These are phyloP conservation scores for Auricularia auricula-judae DNA, from an alignment of 768 basidiomycete species.

Conservation along the genomic window DNA sequence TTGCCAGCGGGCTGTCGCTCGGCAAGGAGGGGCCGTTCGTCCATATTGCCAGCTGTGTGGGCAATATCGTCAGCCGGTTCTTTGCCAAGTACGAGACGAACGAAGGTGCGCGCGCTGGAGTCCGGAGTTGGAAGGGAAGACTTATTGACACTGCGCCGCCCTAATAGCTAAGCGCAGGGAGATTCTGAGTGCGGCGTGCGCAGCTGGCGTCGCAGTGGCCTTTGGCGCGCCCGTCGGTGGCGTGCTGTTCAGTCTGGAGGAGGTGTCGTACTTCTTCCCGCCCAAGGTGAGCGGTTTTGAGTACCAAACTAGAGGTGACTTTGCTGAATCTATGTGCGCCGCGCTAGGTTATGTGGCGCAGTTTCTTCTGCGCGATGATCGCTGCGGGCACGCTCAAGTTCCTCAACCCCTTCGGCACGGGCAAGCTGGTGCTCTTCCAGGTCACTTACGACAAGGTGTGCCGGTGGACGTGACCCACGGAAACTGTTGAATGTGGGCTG, in stretches of 20 bases:
- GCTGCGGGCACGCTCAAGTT: conserved; percentile 21
- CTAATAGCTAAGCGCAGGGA: conserved; percentile 78
- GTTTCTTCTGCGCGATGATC: conserved; percentile 32
- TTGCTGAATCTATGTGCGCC: not conserved
- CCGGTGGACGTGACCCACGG: too few species aligned
- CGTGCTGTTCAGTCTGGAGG: conserved; percentile 85
- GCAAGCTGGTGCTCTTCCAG: conserved; percentile 86
- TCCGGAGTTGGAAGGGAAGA: too few species aligned
- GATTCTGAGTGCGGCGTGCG: conserved; percentile 89
- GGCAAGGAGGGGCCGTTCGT: conserved; percentile 76
- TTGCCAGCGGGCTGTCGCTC: conserved; percentile 84
- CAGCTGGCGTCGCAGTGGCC: conserved; percentile 94
- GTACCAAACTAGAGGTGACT: too few species aligned
- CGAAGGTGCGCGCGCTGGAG: conserved; percentile 48
- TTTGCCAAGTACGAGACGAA: conserved; percentile 89
- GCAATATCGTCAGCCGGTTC: conserved; percentile 84
- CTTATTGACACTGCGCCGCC: too few species aligned
- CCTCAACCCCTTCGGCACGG: conserved; percentile 89
- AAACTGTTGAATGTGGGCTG: too few species aligned
- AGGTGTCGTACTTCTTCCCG: conserved; percentile 95
- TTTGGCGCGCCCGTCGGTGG: conserved; percentile 96
- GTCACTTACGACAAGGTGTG: conserved; percentile 77
- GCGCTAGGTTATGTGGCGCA: conserved; percentile 11
- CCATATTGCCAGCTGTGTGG: conserved; percentile 86
- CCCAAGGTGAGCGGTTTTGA: conserved; percentile 48